These are phyloP conservation scores for Fusarium domesticum DNA, from an alignment of 2,329 filamentous ascomycete species.

Conservation along the genomic window DNA sequence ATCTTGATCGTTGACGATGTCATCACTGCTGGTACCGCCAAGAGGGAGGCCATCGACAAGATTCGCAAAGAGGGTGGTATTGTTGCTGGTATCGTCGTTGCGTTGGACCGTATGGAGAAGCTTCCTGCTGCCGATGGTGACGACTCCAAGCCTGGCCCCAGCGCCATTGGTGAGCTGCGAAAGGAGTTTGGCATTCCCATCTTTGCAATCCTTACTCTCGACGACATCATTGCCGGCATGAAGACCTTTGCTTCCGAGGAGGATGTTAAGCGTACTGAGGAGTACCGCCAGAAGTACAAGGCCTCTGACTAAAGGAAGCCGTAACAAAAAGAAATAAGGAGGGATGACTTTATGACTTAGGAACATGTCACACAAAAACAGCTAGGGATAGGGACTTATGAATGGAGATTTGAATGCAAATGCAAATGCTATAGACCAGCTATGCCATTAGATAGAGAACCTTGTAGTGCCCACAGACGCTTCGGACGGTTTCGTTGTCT, in stretches of 20 bases:
- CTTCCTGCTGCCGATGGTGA: constrained; percentile 63
- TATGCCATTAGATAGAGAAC: constrained; percentile 21
- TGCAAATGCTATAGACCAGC: constrained; percentile 17
- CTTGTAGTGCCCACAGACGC: constrained; percentile 7
- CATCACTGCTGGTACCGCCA: constrained; percentile 91
- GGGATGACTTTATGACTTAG: constrained; percentile 10
- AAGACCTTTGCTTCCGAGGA: constrained; percentile 59
- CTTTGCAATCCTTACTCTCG: constrained; percentile 75
- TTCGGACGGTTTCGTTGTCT: constrained; percentile 1
- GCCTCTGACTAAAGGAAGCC: constrained; percentile 48
- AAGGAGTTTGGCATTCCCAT: constrained; percentile 83
- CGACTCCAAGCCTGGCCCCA: constrained; percentile 66
- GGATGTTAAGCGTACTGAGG: constrained; percentile 66
- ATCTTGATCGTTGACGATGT: constrained; percentile 95
- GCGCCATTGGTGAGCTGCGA: constrained; percentile 81
- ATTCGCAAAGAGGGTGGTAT: constrained; percentile 81
- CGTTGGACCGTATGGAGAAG: constrained; percentile 84
- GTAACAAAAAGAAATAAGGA: not conserved
- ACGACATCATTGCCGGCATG: constrained; percentile 75
- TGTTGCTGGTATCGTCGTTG: constrained; percentile 83
- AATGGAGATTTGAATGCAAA: constrained; percentile 2
- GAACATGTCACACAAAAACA: constrained; percentile 8
- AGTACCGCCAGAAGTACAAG: constrained; percentile 67
- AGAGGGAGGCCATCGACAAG: constrained; percentile 87
- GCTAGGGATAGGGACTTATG: constrained; percentile 1